These are phyloP conservation scores for Phytophthora meadii DNA, from an alignment of 352 stramenopile species.

Conservation along the genomic window DNA sequence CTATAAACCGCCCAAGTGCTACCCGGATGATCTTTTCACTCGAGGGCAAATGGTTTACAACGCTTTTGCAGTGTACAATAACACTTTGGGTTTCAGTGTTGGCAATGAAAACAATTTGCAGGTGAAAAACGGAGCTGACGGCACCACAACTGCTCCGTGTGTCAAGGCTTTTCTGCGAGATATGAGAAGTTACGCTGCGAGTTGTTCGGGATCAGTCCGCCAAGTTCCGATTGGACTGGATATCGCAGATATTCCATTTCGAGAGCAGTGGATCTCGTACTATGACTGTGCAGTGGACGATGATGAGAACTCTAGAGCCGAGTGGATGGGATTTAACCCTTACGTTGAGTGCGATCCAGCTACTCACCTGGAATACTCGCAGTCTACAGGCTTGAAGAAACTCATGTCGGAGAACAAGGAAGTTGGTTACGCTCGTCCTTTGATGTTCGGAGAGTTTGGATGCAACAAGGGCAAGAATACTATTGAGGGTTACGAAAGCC, in stretches of 20 bases:
- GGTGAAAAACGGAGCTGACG: slow-evolving; percentile 22
- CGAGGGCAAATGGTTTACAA: slow-evolving; percentile 76
- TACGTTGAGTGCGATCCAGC: slow-evolving; percentile 72
- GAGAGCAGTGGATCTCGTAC: slow-evolving; percentile 65
- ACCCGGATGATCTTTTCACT: slow-evolving; percentile 57
- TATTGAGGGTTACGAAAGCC: slow-evolving; percentile 55
- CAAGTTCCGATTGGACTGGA: slow-evolving; percentile 74
- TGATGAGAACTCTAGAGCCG: slow-evolving; percentile 52
- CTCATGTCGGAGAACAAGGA: slow-evolving; percentile 69
- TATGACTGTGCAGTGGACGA: slow-evolving; percentile 65
- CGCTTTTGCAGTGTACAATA: slow-evolving; percentile 75
- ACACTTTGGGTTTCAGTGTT: slow-evolving; percentile 66
- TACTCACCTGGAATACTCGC: slow-evolving; percentile 56
- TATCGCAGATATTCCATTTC: slow-evolving; percentile 65
- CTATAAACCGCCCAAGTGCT: slow-evolving; percentile 50
- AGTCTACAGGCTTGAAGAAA: slow-evolving; percentile 61
- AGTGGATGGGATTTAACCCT: slow-evolving; percentile 72
- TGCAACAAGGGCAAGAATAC: slow-evolving; percentile 78
- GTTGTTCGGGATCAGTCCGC: slow-evolving; percentile 46
- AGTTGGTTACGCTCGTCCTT: slow-evolving; percentile 50
- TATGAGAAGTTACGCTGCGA: slow-evolving; percentile 49
- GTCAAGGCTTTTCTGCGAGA: slow-evolving; percentile 71
- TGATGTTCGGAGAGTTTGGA: slow-evolving; percentile 86
- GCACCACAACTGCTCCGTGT: slow-evolving; percentile 49
- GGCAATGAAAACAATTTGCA: slow-evolving; percentile 66